Evolutionary conservation across 768 basidiomycete species (phyloP), one percentile per base, ranked within the genome.

Genomic region (Lyophyllum semitale): DNA sequence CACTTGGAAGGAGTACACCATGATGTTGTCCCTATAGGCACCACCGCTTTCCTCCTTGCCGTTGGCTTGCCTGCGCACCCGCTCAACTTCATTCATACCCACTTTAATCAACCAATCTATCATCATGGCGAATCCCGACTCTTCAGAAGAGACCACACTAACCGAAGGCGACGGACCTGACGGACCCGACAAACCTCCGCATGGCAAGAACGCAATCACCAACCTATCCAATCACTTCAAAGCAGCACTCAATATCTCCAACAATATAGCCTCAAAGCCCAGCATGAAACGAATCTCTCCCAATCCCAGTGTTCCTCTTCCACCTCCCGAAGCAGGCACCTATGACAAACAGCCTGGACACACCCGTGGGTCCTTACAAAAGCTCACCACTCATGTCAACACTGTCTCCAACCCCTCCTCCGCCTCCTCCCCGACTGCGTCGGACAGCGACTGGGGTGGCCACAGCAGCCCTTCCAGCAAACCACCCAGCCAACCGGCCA

Each of bases 101-200:
- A 57, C 53, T 61, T 56, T 61, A 51, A 62, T 57, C 60, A 51
- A 60, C 51, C 54, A 61, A 61, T 44, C 65, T 64, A 61, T 64
- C 55, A 56, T 60, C 60, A 82, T 82, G 80, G 71, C 72, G 62
- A 70, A 72, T 58, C 74, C 70, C 59, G 75, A 78, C 61, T 71
- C 79, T 51, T 74, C 80, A 63, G 83, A 83, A 57, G 75, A 75
- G 58, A 70, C 82, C 35, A 63, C 81, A 25, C 78, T 79, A 62
- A 68, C 78, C 48, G 84, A 86, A 58, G 75, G 77, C 54, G 85
- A 87, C 58, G 75, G 78, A 47, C 72, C 77, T 45, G 84, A 87
- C 64, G 73, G 79, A 53, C 73, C 83, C 64, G 85, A 87, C 69
- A 84, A 82, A 73, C 83, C 84, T 25, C 80, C 83, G 60, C 76